Conservation (phyloP, 2,329 filamentous ascomycete genomes). For the Monosporascus sp. region DNA sequence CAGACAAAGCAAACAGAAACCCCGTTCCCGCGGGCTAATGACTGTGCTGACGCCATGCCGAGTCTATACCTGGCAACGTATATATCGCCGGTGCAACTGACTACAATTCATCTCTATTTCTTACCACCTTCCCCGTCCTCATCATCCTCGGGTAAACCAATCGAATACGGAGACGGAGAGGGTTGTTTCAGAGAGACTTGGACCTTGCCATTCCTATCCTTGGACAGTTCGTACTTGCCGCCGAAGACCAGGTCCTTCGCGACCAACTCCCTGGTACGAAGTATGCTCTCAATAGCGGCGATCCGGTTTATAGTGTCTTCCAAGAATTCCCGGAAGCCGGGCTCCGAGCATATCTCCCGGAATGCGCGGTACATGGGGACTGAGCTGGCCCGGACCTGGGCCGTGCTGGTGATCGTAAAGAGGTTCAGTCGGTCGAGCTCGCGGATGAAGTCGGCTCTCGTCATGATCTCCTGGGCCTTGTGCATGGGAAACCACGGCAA, state of each 20-base stretch:
- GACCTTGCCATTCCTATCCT: slow-evolving; percentile 30
- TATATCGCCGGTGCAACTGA: neutral
- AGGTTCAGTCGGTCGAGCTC: slow-evolving; percentile 90
- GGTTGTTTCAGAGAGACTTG: slow-evolving; percentile 36
- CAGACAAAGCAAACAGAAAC: neutral
- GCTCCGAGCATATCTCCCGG: slow-evolving; percentile 69
- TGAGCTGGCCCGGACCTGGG: slow-evolving; percentile 84
- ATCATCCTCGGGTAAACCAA: slow-evolving; percentile 31
- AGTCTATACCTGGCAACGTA: neutral
- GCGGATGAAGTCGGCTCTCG: slow-evolving; percentile 88
- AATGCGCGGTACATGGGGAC: slow-evolving; percentile 97
- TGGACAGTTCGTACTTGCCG: slow-evolving; percentile 67
- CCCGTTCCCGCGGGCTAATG: neutral
- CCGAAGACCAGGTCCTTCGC: slow-evolving; percentile 89
- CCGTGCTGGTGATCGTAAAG: slow-evolving; percentile 85
- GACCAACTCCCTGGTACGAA: slow-evolving; percentile 88
- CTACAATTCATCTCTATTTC: slow-evolving; percentile 1
- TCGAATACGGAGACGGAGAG: neutral
- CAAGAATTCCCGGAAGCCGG: slow-evolving; percentile 77
- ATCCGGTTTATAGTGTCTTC: slow-evolving; percentile 82
- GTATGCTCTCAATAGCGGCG: slow-evolving; percentile 85
- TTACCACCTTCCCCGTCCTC: slow-evolving; percentile 8
- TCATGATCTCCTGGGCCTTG: slow-evolving; percentile 87
- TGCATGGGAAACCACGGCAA: slow-evolving; percentile 79
- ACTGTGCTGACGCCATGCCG: neutral